These are phyloP conservation scores for Tieghemostelium lacteum DNA, from an alignment of 78 protist species.

Conservation along the genomic window DNA sequence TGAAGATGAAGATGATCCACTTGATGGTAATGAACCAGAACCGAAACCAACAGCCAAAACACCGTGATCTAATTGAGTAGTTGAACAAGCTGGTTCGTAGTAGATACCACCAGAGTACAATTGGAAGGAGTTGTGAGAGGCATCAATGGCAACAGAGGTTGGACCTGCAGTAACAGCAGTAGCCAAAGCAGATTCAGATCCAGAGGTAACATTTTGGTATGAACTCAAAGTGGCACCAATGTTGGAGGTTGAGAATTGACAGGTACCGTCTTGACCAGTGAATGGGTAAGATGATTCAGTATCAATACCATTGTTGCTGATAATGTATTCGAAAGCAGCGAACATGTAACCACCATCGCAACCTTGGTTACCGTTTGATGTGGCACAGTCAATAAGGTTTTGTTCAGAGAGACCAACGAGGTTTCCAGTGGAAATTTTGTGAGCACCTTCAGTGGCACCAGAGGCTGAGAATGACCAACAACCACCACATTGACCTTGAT, in stretches of 20 bases:
- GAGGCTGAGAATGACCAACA: too few relatives aligned
- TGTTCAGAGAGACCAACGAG: not conserved
- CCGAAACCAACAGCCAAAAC: not conserved
- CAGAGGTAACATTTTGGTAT: not conserved
- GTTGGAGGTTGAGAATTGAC: not conserved
- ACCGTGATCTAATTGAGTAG: not conserved
- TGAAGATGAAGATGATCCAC: conserved; percentile 4
- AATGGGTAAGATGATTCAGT: not conserved
- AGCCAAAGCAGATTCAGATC: not conserved
- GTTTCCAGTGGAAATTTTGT: conserved; percentile 15
- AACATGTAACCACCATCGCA: not conserved
- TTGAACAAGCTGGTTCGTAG: not conserved
- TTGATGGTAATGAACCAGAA: conserved; percentile 34
- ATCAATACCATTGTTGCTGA: not conserved
- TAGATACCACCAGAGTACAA: not conserved
- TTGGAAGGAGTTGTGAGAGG: not conserved
- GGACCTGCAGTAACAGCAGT: not conserved
- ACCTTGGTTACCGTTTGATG: not conserved
- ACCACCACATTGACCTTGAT: too few relatives aligned
- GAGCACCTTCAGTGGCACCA: conserved; percentile 67
- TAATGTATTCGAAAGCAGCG: not conserved
- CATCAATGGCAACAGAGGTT: not conserved
- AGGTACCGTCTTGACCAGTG: not conserved
- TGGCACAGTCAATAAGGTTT: not conserved
- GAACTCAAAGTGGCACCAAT: not conserved